Evolutionary conservation across 331 rosid species (phyloP).

Genomic region (Telfairia occidentalis): DNA sequence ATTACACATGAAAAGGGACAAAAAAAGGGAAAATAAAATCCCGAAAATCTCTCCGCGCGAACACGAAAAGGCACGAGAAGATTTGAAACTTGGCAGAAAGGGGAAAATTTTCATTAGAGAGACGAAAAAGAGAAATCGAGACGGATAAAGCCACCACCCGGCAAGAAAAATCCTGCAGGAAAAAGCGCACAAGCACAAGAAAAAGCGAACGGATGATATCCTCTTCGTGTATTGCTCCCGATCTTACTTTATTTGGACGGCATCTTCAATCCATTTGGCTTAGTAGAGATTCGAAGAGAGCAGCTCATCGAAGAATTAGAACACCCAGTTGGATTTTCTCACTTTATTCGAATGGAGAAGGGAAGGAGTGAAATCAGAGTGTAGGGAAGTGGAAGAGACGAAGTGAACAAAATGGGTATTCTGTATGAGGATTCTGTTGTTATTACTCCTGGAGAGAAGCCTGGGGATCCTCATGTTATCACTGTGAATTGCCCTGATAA

Average conservation of each 20-base stretch:
- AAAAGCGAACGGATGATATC: conserved; percentile 3
- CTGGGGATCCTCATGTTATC: conserved; percentile 39
- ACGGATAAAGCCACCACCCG: not conserved
- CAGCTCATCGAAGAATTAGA: not conserved
- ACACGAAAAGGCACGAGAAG: conserved; percentile 3
- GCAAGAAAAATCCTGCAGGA: not conserved
- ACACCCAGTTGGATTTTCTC: not conserved
- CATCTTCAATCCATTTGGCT: conserved; percentile 2
- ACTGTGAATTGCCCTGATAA: conserved; percentile 54
- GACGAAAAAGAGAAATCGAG: not conserved
- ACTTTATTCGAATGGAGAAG: not conserved
- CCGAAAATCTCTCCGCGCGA: not conserved
- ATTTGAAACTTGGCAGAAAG: not conserved
- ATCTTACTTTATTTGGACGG: not conserved
- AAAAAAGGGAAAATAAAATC: not conserved
- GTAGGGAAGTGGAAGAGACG: not conserved
- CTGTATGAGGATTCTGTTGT: conserved; percentile 39
- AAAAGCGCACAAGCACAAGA: conserved; percentile 1
- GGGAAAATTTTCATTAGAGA: not conserved
- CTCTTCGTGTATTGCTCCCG: not conserved
- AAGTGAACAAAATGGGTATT: conserved; percentile 23
- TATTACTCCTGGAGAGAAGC: conserved; percentile 23
- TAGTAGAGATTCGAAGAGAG: not conserved
- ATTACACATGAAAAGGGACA: not conserved
- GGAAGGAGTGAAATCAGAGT: conserved; percentile 2